Percentiles rank a stretch among this genome's conserved stretches.
Conservation (phyloP, 495 filamentous ascomycete genomes). For the Daldinia grandis region DNA sequence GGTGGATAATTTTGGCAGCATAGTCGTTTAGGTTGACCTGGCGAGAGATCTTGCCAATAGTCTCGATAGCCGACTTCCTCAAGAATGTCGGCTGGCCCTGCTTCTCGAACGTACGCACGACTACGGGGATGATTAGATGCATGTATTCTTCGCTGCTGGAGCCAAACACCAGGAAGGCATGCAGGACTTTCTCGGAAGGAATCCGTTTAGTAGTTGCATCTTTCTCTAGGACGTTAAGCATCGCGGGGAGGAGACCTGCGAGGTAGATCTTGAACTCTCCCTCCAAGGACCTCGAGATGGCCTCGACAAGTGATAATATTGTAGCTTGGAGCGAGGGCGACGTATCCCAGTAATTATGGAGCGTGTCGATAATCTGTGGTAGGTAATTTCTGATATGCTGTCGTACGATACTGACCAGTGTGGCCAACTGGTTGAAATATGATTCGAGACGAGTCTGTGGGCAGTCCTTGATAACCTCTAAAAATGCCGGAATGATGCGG, state of each 20-base stretch:
- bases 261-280: constrained; percentile 97
- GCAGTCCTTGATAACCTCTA: constrained; percentile 82
- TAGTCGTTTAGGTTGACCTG: constrained; percentile 98
- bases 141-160: constrained; percentile 97
- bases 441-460: constrained; percentile 79
- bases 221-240: constrained; percentile 92
- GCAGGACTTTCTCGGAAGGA: constrained; percentile 88
- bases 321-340: constrained; percentile 83
- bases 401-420: constrained; percentile 91
- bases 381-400: constrained; percentile 94
- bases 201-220: constrained; percentile 75
- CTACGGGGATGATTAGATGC: constrained; percentile 97
- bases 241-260: constrained; percentile 83
- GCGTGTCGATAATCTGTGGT: constrained; percentile 79
- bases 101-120: constrained; percentile 90
- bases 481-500: constrained; percentile 92
- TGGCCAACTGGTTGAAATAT: constrained; percentile 95
- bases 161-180: constrained; percentile 96
- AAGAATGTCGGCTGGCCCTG: constrained; percentile 77
- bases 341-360: constrained; percentile 86
- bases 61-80: constrained; percentile 91
- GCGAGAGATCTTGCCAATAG: constrained; percentile 89
- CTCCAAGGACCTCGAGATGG: constrained; percentile 90
- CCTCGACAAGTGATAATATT: constrained; percentile 89
- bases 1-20: constrained; percentile 93